phyloP scores from a whole-genome alignment of 78 protist species.

The Dictyostelium capitatum region DNA sequence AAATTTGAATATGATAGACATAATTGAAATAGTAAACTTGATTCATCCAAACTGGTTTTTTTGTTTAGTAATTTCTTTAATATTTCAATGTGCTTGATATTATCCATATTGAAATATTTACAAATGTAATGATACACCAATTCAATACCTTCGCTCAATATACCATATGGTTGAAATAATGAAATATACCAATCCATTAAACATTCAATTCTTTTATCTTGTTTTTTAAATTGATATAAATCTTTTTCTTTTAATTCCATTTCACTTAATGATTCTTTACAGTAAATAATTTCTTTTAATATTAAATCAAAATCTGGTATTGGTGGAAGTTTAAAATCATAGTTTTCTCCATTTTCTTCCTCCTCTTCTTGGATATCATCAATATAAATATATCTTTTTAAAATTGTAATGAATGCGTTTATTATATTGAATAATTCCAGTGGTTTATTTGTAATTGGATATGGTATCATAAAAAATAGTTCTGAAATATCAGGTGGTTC shows the following conservation, averaged over 20 bases:
- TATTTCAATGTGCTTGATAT: too few relatives aligned
- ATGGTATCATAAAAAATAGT: background rate
- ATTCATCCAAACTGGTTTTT: too few relatives aligned
- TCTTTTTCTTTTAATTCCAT: too few relatives aligned
- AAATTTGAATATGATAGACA: too few relatives aligned
- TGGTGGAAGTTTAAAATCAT: too few relatives aligned
- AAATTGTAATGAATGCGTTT: background rate
- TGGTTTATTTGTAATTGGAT: background rate
- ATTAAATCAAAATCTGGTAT: background rate
- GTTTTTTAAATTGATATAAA: background rate
- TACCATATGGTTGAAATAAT: background rate
- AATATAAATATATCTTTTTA: background rate
- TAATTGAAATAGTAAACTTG: too few relatives aligned
- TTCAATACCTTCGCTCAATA: background rate
- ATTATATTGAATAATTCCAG: background rate
- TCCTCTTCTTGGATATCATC: background rate
- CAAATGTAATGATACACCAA: background rate
- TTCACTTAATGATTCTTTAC: too few relatives aligned
- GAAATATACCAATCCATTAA: background rate
- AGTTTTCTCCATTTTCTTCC: background rate
- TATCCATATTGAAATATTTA: background rate
- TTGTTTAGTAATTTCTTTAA: too few relatives aligned
- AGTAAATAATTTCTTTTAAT: too few relatives aligned
- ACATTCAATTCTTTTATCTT: background rate
- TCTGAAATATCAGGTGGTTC: background rate